phyloP scores from a whole-genome alignment of 2,329 filamentous ascomycete species.

The Colletotrichum incanum region DNA sequence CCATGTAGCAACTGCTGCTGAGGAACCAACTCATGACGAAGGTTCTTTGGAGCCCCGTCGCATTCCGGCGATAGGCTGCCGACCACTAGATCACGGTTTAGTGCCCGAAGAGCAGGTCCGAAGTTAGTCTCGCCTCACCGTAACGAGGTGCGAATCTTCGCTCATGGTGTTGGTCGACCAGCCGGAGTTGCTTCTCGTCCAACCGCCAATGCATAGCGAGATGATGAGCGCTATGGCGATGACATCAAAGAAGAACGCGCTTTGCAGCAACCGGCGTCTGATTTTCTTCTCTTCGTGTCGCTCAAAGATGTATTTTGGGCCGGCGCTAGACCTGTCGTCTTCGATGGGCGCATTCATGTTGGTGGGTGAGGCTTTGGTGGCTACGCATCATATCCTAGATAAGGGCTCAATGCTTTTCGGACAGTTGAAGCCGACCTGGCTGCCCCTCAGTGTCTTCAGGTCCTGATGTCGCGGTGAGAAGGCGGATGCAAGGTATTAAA shows the following conservation, averaged over 20 bases:
- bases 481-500: not conserved
- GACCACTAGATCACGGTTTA: constrained; percentile 30
- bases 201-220: constrained; percentile 31
- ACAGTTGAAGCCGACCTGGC: not conserved
- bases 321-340: constrained; percentile 11
- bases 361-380: not conserved
- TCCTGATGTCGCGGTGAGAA: not conserved
- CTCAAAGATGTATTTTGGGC: constrained; percentile 32
- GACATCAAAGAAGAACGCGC: constrained; percentile 19
- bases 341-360: constrained; percentile 21
- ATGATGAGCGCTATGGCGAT: constrained; percentile 22
- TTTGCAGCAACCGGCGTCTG: constrained; percentile 9
- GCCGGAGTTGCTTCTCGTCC: constrained; percentile 1
- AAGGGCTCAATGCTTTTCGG: not conserved
- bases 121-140: constrained; percentile 7
- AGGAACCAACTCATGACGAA: constrained; percentile 28
- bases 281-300: constrained; percentile 26
- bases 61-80: constrained; percentile 4
- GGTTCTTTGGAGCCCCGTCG: constrained; percentile 11
- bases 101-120: not conserved
- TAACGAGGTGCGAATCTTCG: constrained; percentile 25
- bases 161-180: not conserved
- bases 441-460: no score
- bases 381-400: not conserved
- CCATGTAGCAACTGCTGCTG: constrained; percentile 27